Evolutionary conservation across 495 filamentous ascomycete genomes (phyloP).

Genomic region (Lasiosphaeriaceae sp.): DNA sequence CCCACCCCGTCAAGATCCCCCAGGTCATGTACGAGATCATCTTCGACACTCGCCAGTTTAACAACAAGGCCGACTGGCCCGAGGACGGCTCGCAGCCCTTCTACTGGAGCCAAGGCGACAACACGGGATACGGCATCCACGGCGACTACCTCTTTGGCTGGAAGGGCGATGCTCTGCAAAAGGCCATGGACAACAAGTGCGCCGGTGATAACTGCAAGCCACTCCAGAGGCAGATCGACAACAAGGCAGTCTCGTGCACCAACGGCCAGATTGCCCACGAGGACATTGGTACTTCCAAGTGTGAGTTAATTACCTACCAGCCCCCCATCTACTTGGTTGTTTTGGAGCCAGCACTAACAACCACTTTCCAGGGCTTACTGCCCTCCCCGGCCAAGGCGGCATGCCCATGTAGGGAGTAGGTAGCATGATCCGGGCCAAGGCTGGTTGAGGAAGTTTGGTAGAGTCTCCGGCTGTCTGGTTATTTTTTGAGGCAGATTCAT

Average conservation of each 20-base stretch:
- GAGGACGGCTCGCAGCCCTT: constrained; percentile 41
- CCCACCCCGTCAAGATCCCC: constrained; percentile 43
- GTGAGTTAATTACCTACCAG: neutral
- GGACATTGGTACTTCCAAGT: neutral
- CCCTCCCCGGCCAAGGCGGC: neutral
- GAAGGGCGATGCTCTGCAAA: constrained; percentile 34
- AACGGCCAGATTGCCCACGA: constrained; percentile 8
- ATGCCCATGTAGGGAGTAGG: neutral
- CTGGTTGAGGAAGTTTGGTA: no score
- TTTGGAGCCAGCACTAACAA: neutral
- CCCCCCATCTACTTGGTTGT: neutral
- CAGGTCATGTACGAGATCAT: constrained; percentile 49
- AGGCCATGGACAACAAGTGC: constrained; percentile 44
- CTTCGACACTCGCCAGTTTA: constrained; percentile 46
- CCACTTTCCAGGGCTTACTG: neutral
- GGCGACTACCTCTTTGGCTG: constrained; percentile 18
- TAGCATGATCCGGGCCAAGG: no score
- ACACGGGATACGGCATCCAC: constrained; percentile 23
- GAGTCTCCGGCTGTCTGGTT: no score
- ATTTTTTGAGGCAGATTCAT: no score
- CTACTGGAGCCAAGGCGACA: constrained; percentile 25
- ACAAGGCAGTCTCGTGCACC: constrained; percentile 12
- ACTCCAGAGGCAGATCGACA: constrained; percentile 34
- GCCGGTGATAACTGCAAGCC: constrained; percentile 34
- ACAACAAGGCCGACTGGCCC: constrained; percentile 42